Evolutionary conservation across 805 yeast genomes (phyloP), one percentile per base, ranked within the genome.

Genomic region (Metschnikowia proteae): DNA sequence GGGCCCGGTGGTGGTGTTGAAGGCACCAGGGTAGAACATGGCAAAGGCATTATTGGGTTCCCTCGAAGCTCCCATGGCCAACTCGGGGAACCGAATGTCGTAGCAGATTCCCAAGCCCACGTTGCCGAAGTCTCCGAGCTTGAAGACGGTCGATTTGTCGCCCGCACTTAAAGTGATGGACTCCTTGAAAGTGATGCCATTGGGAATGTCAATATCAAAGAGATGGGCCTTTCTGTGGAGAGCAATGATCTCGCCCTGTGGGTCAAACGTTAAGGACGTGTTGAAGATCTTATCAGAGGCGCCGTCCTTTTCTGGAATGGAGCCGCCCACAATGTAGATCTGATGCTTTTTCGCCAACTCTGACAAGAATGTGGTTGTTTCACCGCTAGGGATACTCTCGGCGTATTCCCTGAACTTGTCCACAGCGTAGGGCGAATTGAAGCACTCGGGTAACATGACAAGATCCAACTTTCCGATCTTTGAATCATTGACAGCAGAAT

Each of bases 371-470:
- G 65, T 56, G 3, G 92, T 82, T 4, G 83, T 76, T 51, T 81
- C 83, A 5, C 96, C 96, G 1, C 71, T 64, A 5, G 96, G 95
- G 38, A 94, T 86, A n/a, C 66, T 58, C 65, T 94, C 99, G 3
- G 96, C 91, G 63, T 94, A 92, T 50, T 88, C 83, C 5, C 86
- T 80, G 67, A 94, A 94, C 53, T 91, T 85, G 50, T 80, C 80
- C 28, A 89, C 96, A 0, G 96, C 81, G 63, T 94, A 94, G 3
- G 98, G 98, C 1, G 97, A 88, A 65, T 92, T 94, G 79, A 91
- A 92, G 70, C 97, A 90, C 70, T 94, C 98, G 6, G 99, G 99
- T 30, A 94, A 72, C 55, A 94, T 88, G 8, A 94, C 79, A 37
- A 92, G 72, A 59, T 91, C 86, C 37, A 84, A 52, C 45, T 60